Evolutionary conservation across 2,329 filamentous ascomycete genomes (phyloP), one percentile per base, ranked within the genome.

Genomic region (Monosporascus sp.): DNA sequence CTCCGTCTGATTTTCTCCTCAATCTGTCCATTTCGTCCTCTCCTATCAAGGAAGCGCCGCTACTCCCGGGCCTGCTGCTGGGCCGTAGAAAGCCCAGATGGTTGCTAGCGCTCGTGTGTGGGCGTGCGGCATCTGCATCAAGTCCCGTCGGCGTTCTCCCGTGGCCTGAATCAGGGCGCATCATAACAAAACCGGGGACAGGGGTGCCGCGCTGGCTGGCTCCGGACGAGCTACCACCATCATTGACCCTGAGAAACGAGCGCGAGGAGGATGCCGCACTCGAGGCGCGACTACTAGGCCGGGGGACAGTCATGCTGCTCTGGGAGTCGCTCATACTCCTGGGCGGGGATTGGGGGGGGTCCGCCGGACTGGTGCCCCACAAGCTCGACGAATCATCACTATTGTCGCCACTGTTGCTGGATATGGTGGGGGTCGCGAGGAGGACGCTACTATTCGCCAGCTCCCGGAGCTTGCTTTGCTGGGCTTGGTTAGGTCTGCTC

Each of bases 391-490:
- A 81, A 64, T 84, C 81, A 63, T 84, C 81, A 55, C 78, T 80
- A 59, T 78, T 78, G 55, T 78, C 76, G 59, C 74, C 67, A 57
- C 73, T 75, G 40, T 72, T 74, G 43, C 24, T 46, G 44, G 65
- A 67, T 20, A 71, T 60, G 3, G 63, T 61, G 27, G 75, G 72
- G 8, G 74, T 78, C 3, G 78, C 72, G 26, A 77, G 79, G 57
- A 93, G 76, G 20, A 87, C 84, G 37, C 85, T 87, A 63, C 83
- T 89, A 54, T 84, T 92, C n/a, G 89, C 91, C 53, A 96, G 77
- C 69, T 97, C 91, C 43, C 92, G 84, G 37, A 95, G 79, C 57
- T 88, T 86, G 65, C 79, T 88, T 65, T 90, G 86, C 67, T 94
- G 89, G 54, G 89, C 86, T 50, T 85, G 89, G 58, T 78, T 89